Conservation (phyloP, 2,329 filamentous ascomycete species). For the Pseudogymnoascus sp. region DNA sequence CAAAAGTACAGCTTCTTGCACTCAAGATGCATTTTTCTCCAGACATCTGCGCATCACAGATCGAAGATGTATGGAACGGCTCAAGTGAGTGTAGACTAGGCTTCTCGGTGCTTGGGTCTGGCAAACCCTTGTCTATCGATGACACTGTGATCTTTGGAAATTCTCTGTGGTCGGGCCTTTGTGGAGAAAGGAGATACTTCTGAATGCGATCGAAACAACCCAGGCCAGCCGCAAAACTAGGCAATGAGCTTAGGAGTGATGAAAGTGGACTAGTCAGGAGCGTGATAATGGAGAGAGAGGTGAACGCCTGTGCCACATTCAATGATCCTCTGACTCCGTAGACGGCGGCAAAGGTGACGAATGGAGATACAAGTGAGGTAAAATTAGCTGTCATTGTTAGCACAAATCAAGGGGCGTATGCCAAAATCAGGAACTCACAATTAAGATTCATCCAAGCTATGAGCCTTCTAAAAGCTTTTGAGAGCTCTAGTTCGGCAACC, state of each 20-base stretch:
- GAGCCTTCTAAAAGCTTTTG: constrained; percentile 2
- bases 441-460: not conserved
- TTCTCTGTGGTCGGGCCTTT: not conserved
- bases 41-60: not conserved
- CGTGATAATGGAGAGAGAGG: constrained; percentile 8
- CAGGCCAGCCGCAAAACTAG: not conserved
- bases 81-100: not conserved
- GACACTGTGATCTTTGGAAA: not conserved
- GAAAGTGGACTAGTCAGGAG: not conserved
- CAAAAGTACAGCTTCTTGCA: not conserved
- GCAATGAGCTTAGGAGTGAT: not conserved
- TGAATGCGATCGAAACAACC: constrained; percentile 10
- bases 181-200: constrained; percentile 8
- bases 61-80: not conserved
- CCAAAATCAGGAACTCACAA: not conserved
- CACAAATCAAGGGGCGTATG: constrained; percentile 4
- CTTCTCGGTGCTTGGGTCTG: not conserved
- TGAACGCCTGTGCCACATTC: constrained; percentile 7
- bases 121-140: not conserved
- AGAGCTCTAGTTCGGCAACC: constrained; percentile 2
- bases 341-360: constrained; percentile 19
- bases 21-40: not conserved
- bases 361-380: constrained; percentile 13
- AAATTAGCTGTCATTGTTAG: constrained; percentile 9
- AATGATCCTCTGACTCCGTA: constrained; percentile 3